Evolutionary conservation across 2,329 filamentous ascomycete genomes (phyloP).

Genomic region (Botrytis elliptica): DNA sequence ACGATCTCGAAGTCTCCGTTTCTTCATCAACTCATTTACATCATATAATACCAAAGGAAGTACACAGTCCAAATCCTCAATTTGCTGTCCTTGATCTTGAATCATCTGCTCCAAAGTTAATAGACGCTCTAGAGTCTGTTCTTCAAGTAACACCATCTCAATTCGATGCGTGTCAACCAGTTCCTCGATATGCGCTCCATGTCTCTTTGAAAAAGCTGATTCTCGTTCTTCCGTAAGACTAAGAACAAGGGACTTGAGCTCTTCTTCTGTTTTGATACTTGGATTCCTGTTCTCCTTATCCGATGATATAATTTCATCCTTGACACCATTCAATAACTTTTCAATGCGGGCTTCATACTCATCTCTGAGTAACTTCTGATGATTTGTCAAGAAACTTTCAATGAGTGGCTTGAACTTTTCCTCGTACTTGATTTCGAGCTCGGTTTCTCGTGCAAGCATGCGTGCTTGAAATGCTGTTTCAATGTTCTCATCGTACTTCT

Average conservation of each 20-base stretch:
- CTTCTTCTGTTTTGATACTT: constrained; percentile 6
- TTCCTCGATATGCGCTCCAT: constrained; percentile 4
- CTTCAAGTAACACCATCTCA: constrained; percentile 14
- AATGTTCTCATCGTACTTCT: constrained; percentile 4
- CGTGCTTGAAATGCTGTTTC: neutral
- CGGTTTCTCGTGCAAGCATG: neutral
- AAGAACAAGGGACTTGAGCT: neutral
- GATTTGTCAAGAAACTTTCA: constrained; percentile 4
- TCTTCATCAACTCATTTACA: constrained; percentile 13
- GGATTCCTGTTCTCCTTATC: neutral
- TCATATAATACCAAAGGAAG: constrained; percentile 6
- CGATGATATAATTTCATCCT: neutral
- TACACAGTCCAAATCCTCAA: constrained; percentile 11
- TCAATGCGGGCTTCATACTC: constrained; percentile 12
- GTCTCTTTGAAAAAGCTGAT: neutral
- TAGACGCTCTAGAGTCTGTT: constrained; percentile 2
- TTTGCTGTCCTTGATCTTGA: constrained; percentile 1
- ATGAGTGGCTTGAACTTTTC: constrained; percentile 15
- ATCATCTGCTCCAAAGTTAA: neutral
- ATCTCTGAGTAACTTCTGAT: constrained; percentile 7
- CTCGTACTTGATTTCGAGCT: constrained; percentile 19
- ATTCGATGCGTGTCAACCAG: neutral
- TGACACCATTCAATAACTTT: neutral
- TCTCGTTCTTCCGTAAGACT: neutral
- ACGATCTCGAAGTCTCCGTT: neutral